Evolutionary conservation across 2,329 filamentous ascomycete genomes (phyloP).

Genomic region (Purpureocillium lavendulum): DNA sequence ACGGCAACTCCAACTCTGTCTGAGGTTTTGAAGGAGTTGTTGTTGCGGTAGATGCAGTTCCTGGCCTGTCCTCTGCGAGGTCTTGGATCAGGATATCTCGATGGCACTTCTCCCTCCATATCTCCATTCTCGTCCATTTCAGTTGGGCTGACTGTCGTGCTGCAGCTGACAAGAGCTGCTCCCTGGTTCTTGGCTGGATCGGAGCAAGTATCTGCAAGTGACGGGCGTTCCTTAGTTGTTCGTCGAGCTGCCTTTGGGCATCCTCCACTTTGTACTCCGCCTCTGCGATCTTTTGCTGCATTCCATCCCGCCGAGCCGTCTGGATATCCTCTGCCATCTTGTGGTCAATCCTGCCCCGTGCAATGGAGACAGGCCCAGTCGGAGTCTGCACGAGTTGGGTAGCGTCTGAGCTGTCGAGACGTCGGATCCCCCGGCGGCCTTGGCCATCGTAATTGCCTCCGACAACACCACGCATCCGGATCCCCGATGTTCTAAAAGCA

Average conservation of each 20-base stretch:
- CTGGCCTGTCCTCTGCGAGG: slow-evolving; percentile 62
- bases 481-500: slow-evolving; percentile 84
- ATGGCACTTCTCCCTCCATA: slow-evolving; percentile 87
- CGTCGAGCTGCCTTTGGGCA: slow-evolving; percentile 70
- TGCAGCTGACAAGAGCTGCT: slow-evolving; percentile 77
- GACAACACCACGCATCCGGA: slow-evolving; percentile 80
- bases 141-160: slow-evolving; percentile 78
- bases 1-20: slow-evolving; percentile 12
- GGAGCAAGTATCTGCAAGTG: slow-evolving; percentile 85
- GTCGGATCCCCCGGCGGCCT: slow-evolving; percentile 60
- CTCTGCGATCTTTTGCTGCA: slow-evolving; percentile 75
- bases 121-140: slow-evolving; percentile 90
- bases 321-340: slow-evolving; percentile 84
- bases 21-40: slow-evolving; percentile 13
- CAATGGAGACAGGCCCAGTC: slow-evolving; percentile 65
- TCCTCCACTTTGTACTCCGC: slow-evolving; percentile 69
- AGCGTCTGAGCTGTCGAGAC: slow-evolving; percentile 56
- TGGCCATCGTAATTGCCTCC: slow-evolving; percentile 82
- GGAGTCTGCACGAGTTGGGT: slow-evolving; percentile 58
- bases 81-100: slow-evolving; percentile 81
- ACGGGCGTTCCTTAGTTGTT: slow-evolving; percentile 77
- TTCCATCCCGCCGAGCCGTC: slow-evolving; percentile 70
- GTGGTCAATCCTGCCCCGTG: slow-evolving; percentile 65
- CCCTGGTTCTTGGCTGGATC: slow-evolving; percentile 82
- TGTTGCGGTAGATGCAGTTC: slow-evolving; percentile 5